Conservation (phyloP, 2,329 filamentous ascomycete species). For the Diaporthe destruens region DNA sequence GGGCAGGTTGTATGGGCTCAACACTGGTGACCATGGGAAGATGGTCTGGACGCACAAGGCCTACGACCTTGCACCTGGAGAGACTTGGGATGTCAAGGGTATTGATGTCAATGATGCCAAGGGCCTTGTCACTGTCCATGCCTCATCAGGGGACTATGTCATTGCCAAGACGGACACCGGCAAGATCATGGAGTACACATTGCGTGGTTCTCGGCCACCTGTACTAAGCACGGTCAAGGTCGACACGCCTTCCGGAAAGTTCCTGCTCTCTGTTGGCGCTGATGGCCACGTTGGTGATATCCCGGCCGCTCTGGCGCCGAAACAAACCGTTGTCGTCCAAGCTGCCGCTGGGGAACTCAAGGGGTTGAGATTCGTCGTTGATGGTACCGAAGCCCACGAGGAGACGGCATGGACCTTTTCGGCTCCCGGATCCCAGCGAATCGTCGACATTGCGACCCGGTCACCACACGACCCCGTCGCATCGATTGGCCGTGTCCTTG, state of each 20-base stretch:
- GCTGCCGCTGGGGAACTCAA: conserved; percentile 63
- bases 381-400: conserved; percentile 57
- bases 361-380: conserved; percentile 65
- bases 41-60: conserved; percentile 82
- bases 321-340: conserved; percentile 67
- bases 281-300: conserved; percentile 64
- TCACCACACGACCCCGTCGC: conserved; percentile 87
- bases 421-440: conserved; percentile 73
- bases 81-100: conserved; percentile 75
- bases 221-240: conserved; percentile 65
- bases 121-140: conserved; percentile 69
- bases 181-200: conserved; percentile 60
- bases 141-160: conserved; percentile 72
- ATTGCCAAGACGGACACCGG: conserved; percentile 67
- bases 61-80: conserved; percentile 65
- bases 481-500: conserved; percentile 93
- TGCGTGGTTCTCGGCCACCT: conserved; percentile 53
- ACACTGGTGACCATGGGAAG: conserved; percentile 79
- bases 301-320: conserved; percentile 60
- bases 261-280: conserved; percentile 65
- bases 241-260: conserved; percentile 64
- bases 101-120: conserved; percentile 72
- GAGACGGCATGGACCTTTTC: conserved; percentile 79
- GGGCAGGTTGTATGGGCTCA: conserved; percentile 83
- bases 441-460: conserved; percentile 76